Conservation (phyloP, 768 basidiomycete genomes). For the Pleurotus cornucopiae region DNA sequence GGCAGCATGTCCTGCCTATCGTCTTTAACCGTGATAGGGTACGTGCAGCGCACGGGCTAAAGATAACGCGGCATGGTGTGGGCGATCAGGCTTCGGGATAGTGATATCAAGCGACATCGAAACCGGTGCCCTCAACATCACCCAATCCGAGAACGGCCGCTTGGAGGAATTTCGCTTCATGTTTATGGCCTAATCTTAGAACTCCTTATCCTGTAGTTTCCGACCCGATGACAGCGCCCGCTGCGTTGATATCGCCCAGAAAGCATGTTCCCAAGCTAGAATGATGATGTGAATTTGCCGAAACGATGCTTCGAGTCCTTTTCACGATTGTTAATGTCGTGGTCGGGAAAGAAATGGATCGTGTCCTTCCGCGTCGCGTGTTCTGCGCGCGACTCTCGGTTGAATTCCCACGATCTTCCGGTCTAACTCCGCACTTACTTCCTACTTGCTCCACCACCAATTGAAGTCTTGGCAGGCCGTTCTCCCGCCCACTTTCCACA, state of each 20-base stretch:
- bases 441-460: background rate
- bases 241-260: background rate
- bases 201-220: background rate
- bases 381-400: background rate
- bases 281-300: background rate
- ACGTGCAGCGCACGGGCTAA: background rate
- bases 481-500: too few relatives aligned
- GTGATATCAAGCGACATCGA: background rate
- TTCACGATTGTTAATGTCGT: background rate
- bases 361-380: background rate
- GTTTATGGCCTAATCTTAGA: too few relatives aligned
- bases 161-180: background rate
- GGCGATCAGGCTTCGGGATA: background rate
- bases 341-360: background rate
- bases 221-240: background rate
- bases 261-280: background rate
- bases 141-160: conserved; percentile 3
- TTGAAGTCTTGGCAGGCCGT: too few relatives aligned
- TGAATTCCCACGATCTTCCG: background rate
- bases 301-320: background rate
- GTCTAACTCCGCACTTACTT: conserved; percentile 6
- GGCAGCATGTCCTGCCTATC: conserved; percentile 4
- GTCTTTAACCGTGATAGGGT: background rate
- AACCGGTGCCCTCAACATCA: background rate
- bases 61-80: background rate